phyloP scores from a whole-genome alignment of 2,329 filamentous ascomycete genomes.

The Penicillium brasilianum region DNA sequence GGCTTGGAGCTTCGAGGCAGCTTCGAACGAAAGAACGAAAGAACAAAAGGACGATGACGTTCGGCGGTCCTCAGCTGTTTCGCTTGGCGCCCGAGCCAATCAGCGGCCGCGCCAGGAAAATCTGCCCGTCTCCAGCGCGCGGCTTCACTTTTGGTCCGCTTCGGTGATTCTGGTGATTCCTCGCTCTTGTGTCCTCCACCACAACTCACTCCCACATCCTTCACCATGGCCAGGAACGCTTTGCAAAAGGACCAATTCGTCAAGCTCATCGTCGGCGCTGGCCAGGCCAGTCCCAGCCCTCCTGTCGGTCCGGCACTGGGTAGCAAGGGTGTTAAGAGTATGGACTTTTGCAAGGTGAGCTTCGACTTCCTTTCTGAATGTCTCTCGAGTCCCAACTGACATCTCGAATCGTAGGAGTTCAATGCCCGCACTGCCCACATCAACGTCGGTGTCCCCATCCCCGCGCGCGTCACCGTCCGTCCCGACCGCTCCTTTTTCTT shows the following conservation, averaged over 20 bases:
- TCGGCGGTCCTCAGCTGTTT: conserved; percentile 21
- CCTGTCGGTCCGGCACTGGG: conserved; percentile 95
- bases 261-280: conserved; percentile 96
- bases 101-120: conserved; percentile 26
- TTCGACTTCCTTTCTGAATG: not conserved
- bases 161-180: not conserved
- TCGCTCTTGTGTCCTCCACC: not conserved
- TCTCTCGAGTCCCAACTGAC: not conserved
- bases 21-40: not conserved
- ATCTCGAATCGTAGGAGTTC: conserved; percentile 73
- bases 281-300: conserved; percentile 91
- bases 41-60: conserved; percentile 26
- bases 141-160: conserved; percentile 4
- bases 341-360: conserved; percentile 97
- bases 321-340: conserved; percentile 97
- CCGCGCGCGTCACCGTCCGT: conserved; percentile 87
- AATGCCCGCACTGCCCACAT: conserved; percentile 92
- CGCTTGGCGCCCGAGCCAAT: conserved; percentile 31
- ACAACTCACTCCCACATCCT: not conserved
- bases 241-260: conserved; percentile 74
- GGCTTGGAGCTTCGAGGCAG: not conserved
- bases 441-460: conserved; percentile 79
- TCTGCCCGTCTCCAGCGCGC: conserved; percentile 22
- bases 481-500: conserved; percentile 93
- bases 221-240: conserved; percentile 58